Conservation (phyloP, 495 filamentous ascomycete species). For the Penicillium malachiteum region DNA sequence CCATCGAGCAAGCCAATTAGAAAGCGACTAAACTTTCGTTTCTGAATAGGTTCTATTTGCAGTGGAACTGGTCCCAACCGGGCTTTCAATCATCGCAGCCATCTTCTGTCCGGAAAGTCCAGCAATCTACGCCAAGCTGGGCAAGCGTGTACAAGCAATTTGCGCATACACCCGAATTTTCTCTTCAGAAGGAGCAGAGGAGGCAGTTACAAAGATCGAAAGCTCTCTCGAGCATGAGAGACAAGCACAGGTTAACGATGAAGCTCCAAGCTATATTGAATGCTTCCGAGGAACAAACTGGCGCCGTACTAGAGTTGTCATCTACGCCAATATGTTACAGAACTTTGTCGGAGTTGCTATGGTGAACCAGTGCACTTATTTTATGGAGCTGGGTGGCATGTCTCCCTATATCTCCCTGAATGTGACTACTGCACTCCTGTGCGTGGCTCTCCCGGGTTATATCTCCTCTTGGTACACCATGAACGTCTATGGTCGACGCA, state of each 20-base stretch:
- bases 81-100: neutral
- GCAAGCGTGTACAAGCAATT: neutral
- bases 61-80: neutral
- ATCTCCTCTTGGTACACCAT: slow-evolving; percentile 19
- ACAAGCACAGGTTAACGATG: neutral
- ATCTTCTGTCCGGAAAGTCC: neutral
- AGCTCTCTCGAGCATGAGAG: neutral
- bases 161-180: neutral
- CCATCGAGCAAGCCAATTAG: neutral
- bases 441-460: slow-evolving; percentile 18
- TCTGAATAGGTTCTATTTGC: neutral
- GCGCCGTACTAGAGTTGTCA: slow-evolving; percentile 31
- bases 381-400: slow-evolving; percentile 26
- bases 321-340: slow-evolving; percentile 20
- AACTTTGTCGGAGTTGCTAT: slow-evolving; percentile 24
- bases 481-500: slow-evolving; percentile 14
- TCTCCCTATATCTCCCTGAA: slow-evolving; percentile 11
- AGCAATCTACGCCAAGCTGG: neutral
- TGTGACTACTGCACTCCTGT: slow-evolving; percentile 25
- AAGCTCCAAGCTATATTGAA: slow-evolving; percentile 3
- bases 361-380: slow-evolving; percentile 25
- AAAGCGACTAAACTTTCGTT: neutral
- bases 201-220: neutral
- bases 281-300: slow-evolving; percentile 28
- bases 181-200: neutral